Conservation (phyloP, 768 basidiomycete genomes). For the Rossbeevera mucosa region DNA sequence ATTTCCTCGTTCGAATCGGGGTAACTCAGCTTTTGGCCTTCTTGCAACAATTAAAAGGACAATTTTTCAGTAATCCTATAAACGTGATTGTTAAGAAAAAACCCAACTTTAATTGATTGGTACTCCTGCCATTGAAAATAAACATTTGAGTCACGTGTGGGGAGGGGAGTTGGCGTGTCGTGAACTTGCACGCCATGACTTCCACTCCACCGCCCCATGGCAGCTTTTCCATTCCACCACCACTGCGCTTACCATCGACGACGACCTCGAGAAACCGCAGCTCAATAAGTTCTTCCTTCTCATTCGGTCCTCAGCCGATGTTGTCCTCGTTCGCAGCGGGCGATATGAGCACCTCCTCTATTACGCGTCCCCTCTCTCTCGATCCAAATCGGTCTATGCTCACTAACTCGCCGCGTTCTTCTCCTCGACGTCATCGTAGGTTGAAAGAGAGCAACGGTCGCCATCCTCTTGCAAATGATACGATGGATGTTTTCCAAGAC, state of each 20-base stretch:
- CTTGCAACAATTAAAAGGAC: too few species aligned
- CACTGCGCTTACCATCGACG: conserved; percentile 51
- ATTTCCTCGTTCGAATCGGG: too few species aligned
- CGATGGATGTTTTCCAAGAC: conserved; percentile 69
- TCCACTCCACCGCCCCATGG: conserved; percentile 49
- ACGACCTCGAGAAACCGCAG: conserved; percentile 54
- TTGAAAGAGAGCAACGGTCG: conserved; percentile 49
- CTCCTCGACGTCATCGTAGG: conserved; percentile 53
- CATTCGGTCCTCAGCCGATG: conserved; percentile 74
- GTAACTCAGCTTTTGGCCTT: too few species aligned
- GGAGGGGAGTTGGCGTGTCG: too few species aligned
- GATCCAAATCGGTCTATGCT: conserved; percentile 81
- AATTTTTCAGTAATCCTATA: too few species aligned
- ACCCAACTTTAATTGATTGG: too few species aligned
- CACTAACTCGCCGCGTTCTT: conserved; percentile 68
- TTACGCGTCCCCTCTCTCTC: conserved; percentile 52
- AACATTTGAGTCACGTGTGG: too few species aligned
- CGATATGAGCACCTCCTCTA: conserved; percentile 57
- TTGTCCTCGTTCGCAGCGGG: conserved; percentile 66
- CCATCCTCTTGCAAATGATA: conserved; percentile 79
- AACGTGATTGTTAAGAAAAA: too few species aligned
- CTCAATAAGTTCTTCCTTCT: conserved; percentile 78
- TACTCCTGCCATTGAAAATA: too few species aligned
- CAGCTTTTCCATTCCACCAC: conserved; percentile 40
- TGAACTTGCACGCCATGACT: conserved; percentile 20